Base-by-base conservation (phyloP, 192 early-diverging fungal genomes). In the Backusella australiensis region DNA sequence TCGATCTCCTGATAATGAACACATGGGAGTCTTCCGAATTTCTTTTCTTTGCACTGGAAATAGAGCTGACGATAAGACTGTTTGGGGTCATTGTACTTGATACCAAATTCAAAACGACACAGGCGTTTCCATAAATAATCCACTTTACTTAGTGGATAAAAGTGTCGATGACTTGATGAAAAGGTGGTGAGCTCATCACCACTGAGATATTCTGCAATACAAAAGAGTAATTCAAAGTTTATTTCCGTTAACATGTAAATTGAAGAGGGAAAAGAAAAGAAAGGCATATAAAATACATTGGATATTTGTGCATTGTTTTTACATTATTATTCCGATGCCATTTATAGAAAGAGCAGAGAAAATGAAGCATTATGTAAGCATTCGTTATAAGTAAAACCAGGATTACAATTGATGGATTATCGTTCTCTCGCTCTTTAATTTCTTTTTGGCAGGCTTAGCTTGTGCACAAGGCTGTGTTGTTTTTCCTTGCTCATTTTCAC, bases 41-140 rank as follows among this genome's bases (percentile, higher is more conserved):
- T 17, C 6, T 44, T 42, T 70, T 12, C 6, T 34, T n/a, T 26
- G 9, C 44, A 69, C 5, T 69, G 19, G 4, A 38, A 34, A 59
- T 70, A 76, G 17, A 76, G 36, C 4, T 36, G 19, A 19, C 42
- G 38, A 39, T 76, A 76, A 0, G 52, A 23, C 21, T 76, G 75
- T 0, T 44, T 38, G 4, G 75, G 75, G 35, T 41, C 29, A 34
- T 76, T 69, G 38, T 76, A 76, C 1, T 26, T 41, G 15, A 76
- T 34, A 35, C 75, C 68, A 70, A 56, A 70, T 41, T 76, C 67
- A 17, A 35, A 41, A 17, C 44, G 67, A 53, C 75, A 76, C 34
- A 69, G 4, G 3, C n/a, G 32, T 6, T 76, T 76, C 75, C 75
- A 76, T 42, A 76, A 38, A 7, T 8, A n/a, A 49, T 76, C 75